A percentile compares a stretch with the other conserved stretches of the same genome.
Conservation (phyloP, 495 filamentous ascomycete genomes). For the Tuber umbilicatum region DNA sequence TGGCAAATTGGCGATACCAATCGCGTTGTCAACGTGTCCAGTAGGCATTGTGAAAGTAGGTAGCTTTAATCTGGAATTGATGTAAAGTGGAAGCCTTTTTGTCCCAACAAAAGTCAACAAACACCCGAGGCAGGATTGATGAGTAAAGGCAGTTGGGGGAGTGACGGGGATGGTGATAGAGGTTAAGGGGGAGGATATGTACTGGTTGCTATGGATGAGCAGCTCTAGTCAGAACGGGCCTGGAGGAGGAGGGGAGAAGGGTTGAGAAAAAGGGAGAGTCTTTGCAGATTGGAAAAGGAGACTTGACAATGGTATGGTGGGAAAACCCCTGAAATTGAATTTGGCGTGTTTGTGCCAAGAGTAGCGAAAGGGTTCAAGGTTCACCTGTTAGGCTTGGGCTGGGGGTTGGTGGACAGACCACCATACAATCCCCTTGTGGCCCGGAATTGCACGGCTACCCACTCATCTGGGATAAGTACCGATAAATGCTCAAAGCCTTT, state of each 20-base stretch:
- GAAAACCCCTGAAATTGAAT: slow-evolving; percentile 1
- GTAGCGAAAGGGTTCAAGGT: background rate
- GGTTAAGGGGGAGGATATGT: background rate
- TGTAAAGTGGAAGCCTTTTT: background rate
- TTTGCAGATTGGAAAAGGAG: background rate
- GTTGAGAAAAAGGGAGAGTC: background rate
- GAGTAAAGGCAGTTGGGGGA: background rate
- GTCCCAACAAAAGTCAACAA: background rate
- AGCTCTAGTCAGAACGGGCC: background rate
- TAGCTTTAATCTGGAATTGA: slow-evolving; percentile 5
- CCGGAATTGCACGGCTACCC: background rate
- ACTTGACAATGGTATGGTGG: background rate
- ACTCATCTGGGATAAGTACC: background rate
- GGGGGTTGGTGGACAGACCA: background rate
- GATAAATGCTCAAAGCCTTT: background rate
- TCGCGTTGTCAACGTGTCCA: slow-evolving; percentile 50
- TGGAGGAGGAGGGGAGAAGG: background rate
- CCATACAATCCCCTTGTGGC: background rate
- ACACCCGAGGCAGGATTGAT: background rate
- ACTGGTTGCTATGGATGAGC: background rate
- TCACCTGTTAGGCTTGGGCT: background rate
- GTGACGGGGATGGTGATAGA: background rate
- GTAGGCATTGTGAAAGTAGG: slow-evolving; percentile 30
- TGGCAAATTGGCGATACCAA: slow-evolving; percentile 99
- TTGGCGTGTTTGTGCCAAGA: slow-evolving; percentile 5